Percentiles rank a stretch among this genome's conserved stretches.
Evolutionary conservation across 2,329 filamentous ascomycete genomes (phyloP).

Genomic region (Drechslera avenae): DNA sequence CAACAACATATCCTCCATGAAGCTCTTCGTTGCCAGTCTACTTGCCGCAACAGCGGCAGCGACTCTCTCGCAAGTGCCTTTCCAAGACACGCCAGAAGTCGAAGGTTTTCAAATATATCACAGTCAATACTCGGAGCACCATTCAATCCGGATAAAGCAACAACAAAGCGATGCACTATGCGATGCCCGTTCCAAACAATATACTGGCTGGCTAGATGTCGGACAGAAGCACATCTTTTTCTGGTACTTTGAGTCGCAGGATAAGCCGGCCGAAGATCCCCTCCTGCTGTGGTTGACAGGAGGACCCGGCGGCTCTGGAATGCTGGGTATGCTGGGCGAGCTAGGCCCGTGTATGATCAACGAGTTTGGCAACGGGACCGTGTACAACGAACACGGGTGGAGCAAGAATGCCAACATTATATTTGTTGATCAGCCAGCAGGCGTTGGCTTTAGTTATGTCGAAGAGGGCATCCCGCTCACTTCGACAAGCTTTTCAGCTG

Average conservation of each 20-base stretch:
- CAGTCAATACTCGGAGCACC: conserved; percentile 38
- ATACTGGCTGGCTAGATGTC: conserved; percentile 47
- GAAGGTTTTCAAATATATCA: conserved; percentile 40
- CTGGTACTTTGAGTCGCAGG: conserved; percentile 53
- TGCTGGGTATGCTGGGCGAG: conserved; percentile 47
- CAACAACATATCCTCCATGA: conserved; percentile 18
- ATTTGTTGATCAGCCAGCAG: conserved; percentile 48
- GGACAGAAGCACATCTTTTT: conserved; percentile 54
- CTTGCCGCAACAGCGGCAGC: conserved; percentile 14
- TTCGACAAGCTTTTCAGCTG: conserved; percentile 50
- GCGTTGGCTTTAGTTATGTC: conserved; percentile 48
- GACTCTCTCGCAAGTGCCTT: conserved; percentile 34
- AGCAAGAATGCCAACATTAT: conserved; percentile 45
- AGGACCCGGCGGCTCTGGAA: conserved; percentile 45
- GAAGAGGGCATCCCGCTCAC: conserved; percentile 45
- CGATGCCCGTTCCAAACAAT: conserved; percentile 43
- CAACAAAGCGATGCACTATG: conserved; percentile 43
- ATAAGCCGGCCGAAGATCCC: conserved; percentile 45
- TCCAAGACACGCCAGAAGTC: conserved; percentile 35
- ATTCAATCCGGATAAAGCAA: conserved; percentile 43
- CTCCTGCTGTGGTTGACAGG: conserved; percentile 52
- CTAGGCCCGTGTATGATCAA: conserved; percentile 49
- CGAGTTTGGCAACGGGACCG: conserved; percentile 45
- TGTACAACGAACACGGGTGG: conserved; percentile 49
- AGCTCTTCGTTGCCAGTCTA: conserved; percentile 15